These are phyloP conservation scores for Pleurotus sapidus DNA, from an alignment of 768 basidiomycete species.

Conservation along the genomic window DNA sequence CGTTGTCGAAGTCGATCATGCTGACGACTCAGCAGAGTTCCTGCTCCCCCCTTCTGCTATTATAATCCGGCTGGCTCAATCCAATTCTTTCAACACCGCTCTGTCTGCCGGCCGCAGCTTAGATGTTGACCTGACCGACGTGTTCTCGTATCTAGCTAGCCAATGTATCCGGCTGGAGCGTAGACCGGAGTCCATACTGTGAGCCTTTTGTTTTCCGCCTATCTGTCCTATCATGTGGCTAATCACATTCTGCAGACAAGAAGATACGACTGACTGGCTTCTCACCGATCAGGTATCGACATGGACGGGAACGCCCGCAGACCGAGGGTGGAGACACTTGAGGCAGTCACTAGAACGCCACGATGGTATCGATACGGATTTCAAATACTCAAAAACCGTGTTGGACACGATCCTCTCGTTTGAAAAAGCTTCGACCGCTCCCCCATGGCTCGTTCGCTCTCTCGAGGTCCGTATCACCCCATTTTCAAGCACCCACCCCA, in stretches of 20 bases:
- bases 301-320: conserved; percentile 79
- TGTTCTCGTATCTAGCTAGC: conserved; percentile 74
- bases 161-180: conserved; percentile 78
- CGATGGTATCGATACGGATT: conserved; percentile 69
- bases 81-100: conserved; percentile 76
- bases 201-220: conserved; percentile 20
- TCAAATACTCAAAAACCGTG: conserved; percentile 71
- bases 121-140: conserved; percentile 81
- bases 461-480: conserved; percentile 52
- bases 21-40: conserved; percentile 35
- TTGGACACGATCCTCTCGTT: conserved; percentile 74
- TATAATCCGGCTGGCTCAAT: conserved; percentile 75
- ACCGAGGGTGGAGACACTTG: conserved; percentile 87
- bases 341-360: conserved; percentile 76
- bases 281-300: conserved; percentile 75
- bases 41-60: conserved; percentile 60
- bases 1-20: background rate
- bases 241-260: conserved; percentile 42
- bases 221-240: conserved; percentile 2
- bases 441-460: conserved; percentile 79
- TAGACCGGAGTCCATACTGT: conserved; percentile 60
- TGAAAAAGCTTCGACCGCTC: conserved; percentile 61
- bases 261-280: conserved; percentile 79
- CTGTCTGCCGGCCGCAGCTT: conserved; percentile 73
- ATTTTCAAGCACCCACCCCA: background rate